A percentile compares a stretch with the other conserved stretches of the same genome.
These are phyloP conservation scores for Oryza meyeriana DNA, from an alignment of 176 grass and related monocot genomes.

Conservation along the genomic window DNA sequence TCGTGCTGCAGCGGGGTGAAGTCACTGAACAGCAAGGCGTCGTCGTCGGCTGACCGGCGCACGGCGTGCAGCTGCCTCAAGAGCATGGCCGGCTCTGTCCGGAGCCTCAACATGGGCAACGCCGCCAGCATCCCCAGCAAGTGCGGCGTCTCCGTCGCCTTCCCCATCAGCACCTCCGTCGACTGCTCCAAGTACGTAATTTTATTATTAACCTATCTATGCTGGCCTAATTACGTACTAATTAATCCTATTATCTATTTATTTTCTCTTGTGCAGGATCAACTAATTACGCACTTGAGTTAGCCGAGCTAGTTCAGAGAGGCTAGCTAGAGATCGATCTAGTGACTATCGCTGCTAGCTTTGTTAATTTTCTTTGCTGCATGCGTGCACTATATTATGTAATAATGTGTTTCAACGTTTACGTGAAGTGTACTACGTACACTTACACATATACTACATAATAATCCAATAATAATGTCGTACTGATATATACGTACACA, in stretches of 20 bases:
- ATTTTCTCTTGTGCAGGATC: no score
- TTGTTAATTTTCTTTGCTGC: neutral
- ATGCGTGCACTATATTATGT: neutral
- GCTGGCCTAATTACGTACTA: neutral
- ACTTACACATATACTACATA: neutral
- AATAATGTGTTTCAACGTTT: neutral
- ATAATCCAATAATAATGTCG: no score
- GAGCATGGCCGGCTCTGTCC: conserved; percentile 1
- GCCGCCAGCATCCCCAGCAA: conserved; percentile 19
- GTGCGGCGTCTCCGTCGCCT: conserved; percentile 30
- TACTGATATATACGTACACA: no score
- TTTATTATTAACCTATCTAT: no score
- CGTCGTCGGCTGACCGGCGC: conserved; percentile 24
- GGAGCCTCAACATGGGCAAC: conserved; percentile 17
- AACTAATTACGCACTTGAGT: neutral
- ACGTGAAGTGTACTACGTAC: neutral
- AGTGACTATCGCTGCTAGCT: neutral
- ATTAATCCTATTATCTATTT: neutral
- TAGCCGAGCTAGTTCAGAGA: neutral
- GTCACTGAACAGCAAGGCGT: conserved; percentile 28
- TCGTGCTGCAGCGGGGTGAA: conserved; percentile 46
- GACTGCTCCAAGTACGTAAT: conserved; percentile 38
- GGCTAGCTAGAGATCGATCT: no score
- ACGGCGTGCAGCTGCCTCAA: conserved; percentile 13
- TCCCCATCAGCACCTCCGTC: conserved; percentile 20